Percentiles rank a stretch among this genome's conserved stretches.
Conservation (phyloP, 2,329 filamentous ascomycete genomes). For the Cyanodermella asteris region DNA sequence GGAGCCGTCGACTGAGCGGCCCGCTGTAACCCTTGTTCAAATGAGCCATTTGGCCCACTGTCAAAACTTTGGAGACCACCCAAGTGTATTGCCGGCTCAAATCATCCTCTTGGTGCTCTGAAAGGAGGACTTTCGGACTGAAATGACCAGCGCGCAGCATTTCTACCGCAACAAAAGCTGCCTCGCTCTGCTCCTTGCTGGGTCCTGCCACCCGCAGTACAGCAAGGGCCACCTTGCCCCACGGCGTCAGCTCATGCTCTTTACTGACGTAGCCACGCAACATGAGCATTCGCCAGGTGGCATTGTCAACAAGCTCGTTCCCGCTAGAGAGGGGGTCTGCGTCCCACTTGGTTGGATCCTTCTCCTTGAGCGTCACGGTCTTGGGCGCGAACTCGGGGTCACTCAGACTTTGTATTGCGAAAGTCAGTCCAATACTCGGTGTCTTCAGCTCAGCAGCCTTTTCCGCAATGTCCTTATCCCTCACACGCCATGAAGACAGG, state of each 20-base stretch:
- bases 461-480: slow-evolving; percentile 4
- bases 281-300: slow-evolving; percentile 75
- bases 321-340: slow-evolving; percentile 22
- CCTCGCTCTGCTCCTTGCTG: slow-evolving; percentile 43
- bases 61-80: slow-evolving; percentile 69
- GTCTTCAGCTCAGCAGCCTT: slow-evolving; percentile 1
- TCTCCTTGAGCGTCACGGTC: slow-evolving; percentile 9
- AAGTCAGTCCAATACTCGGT: slow-evolving; percentile 1
- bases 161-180: slow-evolving; percentile 65
- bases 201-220: slow-evolving; percentile 42
- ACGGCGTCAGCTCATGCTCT: slow-evolving; percentile 57
- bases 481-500: slow-evolving; percentile 7
- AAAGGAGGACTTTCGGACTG: slow-evolving; percentile 45
- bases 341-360: slow-evolving; percentile 7
- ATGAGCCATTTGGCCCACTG: slow-evolving; percentile 62
- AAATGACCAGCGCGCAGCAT: slow-evolving; percentile 60
- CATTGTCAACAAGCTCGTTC: slow-evolving; percentile 51
- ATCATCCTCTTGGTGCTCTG: slow-evolving; percentile 36
- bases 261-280: slow-evolving; percentile 66
- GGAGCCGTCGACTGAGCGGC: slow-evolving; percentile 70
- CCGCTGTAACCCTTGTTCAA: slow-evolving; percentile 80
- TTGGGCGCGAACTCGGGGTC: slow-evolving; percentile 7
- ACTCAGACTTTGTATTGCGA: slow-evolving; percentile 7
- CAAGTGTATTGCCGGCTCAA: slow-evolving; percentile 59
- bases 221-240: slow-evolving; percentile 59